Percentiles rank a stretch among this genome's conserved stretches.
Conservation (phyloP, 2,329 filamentous ascomycete genomes). For the Xylaria sp. region DNA sequence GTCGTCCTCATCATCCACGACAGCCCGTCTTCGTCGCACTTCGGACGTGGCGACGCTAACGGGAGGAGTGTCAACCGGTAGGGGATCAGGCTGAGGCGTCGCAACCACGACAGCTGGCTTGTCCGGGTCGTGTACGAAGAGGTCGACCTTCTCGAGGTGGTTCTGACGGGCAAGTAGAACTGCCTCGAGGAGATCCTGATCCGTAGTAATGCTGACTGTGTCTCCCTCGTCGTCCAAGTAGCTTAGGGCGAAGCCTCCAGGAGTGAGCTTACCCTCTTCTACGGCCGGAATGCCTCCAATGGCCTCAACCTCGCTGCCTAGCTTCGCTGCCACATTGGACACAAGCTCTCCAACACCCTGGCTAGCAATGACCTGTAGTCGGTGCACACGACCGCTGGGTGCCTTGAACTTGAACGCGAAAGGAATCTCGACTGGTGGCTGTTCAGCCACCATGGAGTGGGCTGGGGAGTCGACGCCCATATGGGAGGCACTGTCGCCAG, state of each 20-base stretch:
- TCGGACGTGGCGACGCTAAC: constrained; percentile 51
- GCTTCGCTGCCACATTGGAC: constrained; percentile 77
- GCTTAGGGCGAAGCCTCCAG: constrained; percentile 85
- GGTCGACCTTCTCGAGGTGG: constrained; percentile 88
- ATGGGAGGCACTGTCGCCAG: constrained; percentile 94
- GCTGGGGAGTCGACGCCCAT: constrained; percentile 80
- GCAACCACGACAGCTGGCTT: constrained; percentile 78
- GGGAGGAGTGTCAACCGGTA: constrained; percentile 52
- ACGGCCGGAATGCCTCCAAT: constrained; percentile 82
- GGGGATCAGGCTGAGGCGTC: constrained; percentile 52
- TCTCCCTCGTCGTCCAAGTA: constrained; percentile 98
- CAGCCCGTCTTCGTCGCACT: constrained; percentile 56
- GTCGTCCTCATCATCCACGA: constrained; percentile 52
- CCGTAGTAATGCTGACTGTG: constrained; percentile 94
- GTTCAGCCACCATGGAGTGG: constrained; percentile 64
- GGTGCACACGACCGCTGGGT: constrained; percentile 90
- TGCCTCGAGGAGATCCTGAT: constrained; percentile 89
- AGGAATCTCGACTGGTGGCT: constrained; percentile 71
- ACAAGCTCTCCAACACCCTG: constrained; percentile 84
- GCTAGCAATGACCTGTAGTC: constrained; percentile 81
- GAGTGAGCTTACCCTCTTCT: constrained; percentile 77
- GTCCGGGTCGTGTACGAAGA: constrained; percentile 93
- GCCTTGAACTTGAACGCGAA: constrained; percentile 99
- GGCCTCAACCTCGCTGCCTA: constrained; percentile 80
- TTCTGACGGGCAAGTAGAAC: constrained; percentile 80